These are phyloP conservation scores for Pythium oligandrum DNA, from an alignment of 352 stramenopile species.

Conservation along the genomic window DNA sequence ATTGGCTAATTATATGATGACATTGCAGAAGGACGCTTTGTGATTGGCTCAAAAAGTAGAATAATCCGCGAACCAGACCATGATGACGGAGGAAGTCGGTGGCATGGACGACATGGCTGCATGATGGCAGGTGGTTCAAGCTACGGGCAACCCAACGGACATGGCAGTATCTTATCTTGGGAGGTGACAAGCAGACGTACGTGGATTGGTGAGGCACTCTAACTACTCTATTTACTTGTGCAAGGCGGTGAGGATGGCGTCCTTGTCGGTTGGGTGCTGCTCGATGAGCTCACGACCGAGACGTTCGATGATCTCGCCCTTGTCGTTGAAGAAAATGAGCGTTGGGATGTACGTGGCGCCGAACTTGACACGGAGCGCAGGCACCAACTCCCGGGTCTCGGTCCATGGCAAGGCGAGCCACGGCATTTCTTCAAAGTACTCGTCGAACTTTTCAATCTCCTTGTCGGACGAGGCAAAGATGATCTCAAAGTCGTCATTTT, in stretches of 20 bases:
- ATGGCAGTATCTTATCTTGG: no score
- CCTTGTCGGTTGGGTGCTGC: slow-evolving; percentile 58
- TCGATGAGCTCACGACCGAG: slow-evolving; percentile 67
- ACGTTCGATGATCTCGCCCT: slow-evolving; percentile 77
- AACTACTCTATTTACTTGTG: neutral
- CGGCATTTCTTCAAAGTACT: slow-evolving; percentile 93
- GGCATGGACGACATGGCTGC: no score
- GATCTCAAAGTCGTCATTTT: slow-evolving; percentile 86
- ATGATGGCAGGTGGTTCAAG: no score
- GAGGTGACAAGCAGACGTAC: no score
- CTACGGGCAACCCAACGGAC: no score
- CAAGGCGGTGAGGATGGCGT: slow-evolving; percentile 54
- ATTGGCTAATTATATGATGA: no score
- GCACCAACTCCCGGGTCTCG: slow-evolving; percentile 61
- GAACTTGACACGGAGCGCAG: slow-evolving; percentile 79
- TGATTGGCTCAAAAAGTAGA: no score
- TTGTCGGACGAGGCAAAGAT: slow-evolving; percentile 95
- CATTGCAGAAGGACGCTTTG: no score
- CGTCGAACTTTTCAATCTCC: slow-evolving; percentile 83
- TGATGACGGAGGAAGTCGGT: no score
- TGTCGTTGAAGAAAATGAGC: slow-evolving; percentile 89
- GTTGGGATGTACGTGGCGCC: slow-evolving; percentile 84
- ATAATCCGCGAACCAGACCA: no score
- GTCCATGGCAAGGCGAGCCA: slow-evolving; percentile 91
- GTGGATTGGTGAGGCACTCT: no score